phyloP scores from a whole-genome alignment of 2,329 filamentous ascomycete species.

The Nigrospora oryzae region DNA sequence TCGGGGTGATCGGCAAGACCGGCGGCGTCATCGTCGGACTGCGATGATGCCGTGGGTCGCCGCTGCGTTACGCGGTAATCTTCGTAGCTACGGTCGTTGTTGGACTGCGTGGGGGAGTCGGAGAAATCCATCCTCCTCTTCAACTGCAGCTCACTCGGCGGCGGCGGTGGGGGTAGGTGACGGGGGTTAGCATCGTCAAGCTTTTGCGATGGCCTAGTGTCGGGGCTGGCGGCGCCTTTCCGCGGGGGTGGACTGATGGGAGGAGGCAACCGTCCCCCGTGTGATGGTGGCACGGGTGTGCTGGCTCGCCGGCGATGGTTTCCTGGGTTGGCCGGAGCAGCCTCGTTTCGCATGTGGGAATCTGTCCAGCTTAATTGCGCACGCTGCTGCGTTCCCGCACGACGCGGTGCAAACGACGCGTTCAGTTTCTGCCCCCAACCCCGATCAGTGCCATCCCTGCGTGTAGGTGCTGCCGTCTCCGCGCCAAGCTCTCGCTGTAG shows the following conservation, averaged over 20 bases:
- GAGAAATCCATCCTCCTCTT: conserved; percentile 34
- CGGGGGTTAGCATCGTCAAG: background rate
- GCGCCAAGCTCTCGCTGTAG: no score
- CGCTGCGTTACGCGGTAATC: conserved; percentile 22
- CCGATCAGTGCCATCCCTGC: no score
- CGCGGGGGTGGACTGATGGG: background rate
- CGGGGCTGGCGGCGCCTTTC: no score
- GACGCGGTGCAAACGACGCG: no score
- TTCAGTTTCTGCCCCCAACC: no score
- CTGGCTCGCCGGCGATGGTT: background rate
- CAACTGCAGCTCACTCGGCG: conserved; percentile 2
- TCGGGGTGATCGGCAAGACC: conserved; percentile 14
- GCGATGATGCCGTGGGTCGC: conserved; percentile 4
- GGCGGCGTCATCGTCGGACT: conserved; percentile 14
- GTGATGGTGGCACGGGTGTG: background rate
- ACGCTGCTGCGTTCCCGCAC: no score
- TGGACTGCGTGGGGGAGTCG: conserved; percentile 47
- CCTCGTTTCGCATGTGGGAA: no score
- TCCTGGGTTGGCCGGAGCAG: background rate
- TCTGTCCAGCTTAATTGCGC: no score
- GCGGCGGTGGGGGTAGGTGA: background rate
- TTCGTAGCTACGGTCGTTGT: conserved; percentile 47
- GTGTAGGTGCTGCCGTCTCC: no score
- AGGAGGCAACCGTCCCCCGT: background rate
- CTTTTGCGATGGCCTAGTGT: no score